phyloP scores from a whole-genome alignment of 2,329 filamentous ascomycete species.

The Apiospora saccharicola region DNA sequence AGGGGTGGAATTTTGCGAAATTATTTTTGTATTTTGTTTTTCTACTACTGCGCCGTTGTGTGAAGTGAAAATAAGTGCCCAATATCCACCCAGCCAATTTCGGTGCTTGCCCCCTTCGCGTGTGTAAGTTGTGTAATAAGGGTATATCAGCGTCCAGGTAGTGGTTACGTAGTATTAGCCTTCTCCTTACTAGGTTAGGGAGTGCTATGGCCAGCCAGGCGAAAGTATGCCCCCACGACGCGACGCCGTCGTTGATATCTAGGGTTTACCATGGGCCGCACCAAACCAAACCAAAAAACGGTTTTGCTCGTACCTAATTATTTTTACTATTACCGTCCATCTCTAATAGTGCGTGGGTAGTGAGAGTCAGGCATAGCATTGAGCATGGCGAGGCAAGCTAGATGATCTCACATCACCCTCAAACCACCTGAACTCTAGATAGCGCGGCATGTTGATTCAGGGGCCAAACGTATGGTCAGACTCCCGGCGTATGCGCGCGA shows the following conservation, averaged over 20 bases:
- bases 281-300: constrained; percentile 15
- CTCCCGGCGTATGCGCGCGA: not conserved
- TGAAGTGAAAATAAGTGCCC: not conserved
- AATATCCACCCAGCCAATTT: constrained; percentile 20
- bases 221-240: constrained; percentile 9
- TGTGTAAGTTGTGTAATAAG: not conserved
- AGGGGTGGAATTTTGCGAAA: not conserved
- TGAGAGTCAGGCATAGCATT: not conserved
- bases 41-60: not conserved
- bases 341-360: not conserved
- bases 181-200: constrained; percentile 6
- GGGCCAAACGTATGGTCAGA: constrained; percentile 11
- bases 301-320: constrained; percentile 12
- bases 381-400: not conserved
- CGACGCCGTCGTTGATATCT: constrained; percentile 15
- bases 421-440: constrained; percentile 18
- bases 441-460: constrained; percentile 12
- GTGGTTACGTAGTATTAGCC: not conserved
- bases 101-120: not conserved
- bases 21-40: not conserved
- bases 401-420: constrained; percentile 16
- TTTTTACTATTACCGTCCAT: not conserved
- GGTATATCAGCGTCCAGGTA: not conserved
- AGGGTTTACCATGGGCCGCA: constrained; percentile 16
- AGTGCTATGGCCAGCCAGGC: constrained; percentile 14